Conservation (phyloP, 2,329 filamentous ascomycete species). For the Scedosporium aurantiacum region DNA sequence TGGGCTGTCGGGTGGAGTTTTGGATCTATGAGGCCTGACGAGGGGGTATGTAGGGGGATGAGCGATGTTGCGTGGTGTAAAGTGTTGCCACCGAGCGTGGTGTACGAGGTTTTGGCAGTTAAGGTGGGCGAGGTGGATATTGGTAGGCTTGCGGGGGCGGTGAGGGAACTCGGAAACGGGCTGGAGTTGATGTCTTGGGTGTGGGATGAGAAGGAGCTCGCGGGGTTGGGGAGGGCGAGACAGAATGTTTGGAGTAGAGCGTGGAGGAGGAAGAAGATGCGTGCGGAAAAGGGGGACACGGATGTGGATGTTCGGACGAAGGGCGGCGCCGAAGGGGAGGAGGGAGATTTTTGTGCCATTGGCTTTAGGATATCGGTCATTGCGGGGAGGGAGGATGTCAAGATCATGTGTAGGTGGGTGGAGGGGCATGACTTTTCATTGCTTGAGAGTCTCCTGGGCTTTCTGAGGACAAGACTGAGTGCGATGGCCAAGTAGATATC, state of each 20-base stretch:
- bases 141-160: conserved; percentile 19
- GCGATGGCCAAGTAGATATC: neutral
- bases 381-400: neutral
- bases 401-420: conserved; percentile 42
- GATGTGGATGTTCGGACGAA: conserved; percentile 13
- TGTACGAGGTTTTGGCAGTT: conserved; percentile 31
- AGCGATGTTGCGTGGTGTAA: conserved; percentile 27
- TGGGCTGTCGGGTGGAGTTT: conserved; percentile 93
- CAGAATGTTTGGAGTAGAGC: conserved; percentile 70
- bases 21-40: conserved; percentile 48
- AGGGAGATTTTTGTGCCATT: conserved; percentile 7
- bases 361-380: conserved; percentile 9
- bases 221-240: conserved; percentile 52
- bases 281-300: neutral
- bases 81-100: conserved; percentile 31
- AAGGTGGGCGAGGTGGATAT: conserved; percentile 29
- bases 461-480: conserved; percentile 40
- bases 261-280: conserved; percentile 41
- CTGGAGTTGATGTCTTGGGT: conserved; percentile 52
- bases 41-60: conserved; percentile 32
- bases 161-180: conserved; percentile 35
- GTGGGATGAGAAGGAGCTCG: conserved; percentile 43
- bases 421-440: conserved; percentile 62
- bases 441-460: conserved; percentile 82
- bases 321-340: neutral